Evolutionary conservation across 2,329 filamentous ascomycete genomes (phyloP).

Genomic region (Fusarium xylarioides): DNA sequence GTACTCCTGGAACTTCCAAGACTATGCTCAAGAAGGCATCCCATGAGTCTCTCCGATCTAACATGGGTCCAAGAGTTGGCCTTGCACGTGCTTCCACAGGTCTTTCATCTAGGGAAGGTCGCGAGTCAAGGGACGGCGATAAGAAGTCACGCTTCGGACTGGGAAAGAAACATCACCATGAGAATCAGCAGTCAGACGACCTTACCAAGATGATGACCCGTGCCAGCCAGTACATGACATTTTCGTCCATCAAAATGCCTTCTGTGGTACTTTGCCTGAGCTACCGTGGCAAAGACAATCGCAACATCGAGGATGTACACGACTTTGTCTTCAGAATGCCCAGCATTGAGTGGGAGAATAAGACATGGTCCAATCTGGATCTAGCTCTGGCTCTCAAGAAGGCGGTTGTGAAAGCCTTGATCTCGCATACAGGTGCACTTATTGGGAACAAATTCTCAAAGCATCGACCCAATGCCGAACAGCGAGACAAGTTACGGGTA

Average conservation of each 20-base stretch:
- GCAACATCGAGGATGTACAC: slow-evolving; percentile 96
- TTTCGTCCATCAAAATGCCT: slow-evolving; percentile 93
- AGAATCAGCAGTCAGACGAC: slow-evolving; percentile 81
- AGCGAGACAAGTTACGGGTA: slow-evolving; percentile 82
- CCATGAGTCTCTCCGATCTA: slow-evolving; percentile 62
- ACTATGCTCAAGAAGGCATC: slow-evolving; percentile 62
- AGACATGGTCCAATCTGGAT: slow-evolving; percentile 98
- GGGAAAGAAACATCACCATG: slow-evolving; percentile 58
- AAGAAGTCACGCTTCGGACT: slow-evolving; percentile 68
- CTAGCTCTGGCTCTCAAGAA: slow-evolving; percentile 92
- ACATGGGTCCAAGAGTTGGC: slow-evolving; percentile 52
- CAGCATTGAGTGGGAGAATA: slow-evolving; percentile 95
- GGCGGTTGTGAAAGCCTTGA: slow-evolving; percentile 90
- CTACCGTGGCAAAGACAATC: slow-evolving; percentile 95
- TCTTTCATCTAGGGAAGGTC: slow-evolving; percentile 52
- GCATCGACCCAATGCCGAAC: slow-evolving; percentile 82
- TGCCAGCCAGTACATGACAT: slow-evolving; percentile 96
- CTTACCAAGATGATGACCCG: slow-evolving; percentile 95
- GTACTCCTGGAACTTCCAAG: slow-evolving; percentile 54
- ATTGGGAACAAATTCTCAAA: slow-evolving; percentile 97
- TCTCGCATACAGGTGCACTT: slow-evolving; percentile 94
- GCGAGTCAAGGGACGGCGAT: slow-evolving; percentile 50
- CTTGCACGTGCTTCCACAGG: slow-evolving; percentile 59
- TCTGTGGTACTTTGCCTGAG: slow-evolving; percentile 95
- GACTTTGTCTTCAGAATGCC: slow-evolving; percentile 97